Conservation (phyloP, 768 basidiomycete genomes). For the button mushroom (Agaricus bisporus) region DNA sequence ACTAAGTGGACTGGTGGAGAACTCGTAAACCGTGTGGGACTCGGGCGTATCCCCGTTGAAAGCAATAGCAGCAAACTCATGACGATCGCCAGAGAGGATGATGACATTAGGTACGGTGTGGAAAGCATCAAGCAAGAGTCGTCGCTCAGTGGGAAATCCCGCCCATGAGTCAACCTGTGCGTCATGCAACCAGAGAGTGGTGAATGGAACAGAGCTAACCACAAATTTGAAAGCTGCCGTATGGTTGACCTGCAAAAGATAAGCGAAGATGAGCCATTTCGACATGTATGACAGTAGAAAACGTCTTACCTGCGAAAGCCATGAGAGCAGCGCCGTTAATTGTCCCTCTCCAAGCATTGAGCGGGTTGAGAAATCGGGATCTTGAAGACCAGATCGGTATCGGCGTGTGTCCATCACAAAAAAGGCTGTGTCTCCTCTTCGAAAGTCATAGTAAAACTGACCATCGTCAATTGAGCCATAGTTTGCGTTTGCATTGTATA, state of each 20-base stretch:
- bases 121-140: constrained; percentile 47
- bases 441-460: constrained; percentile 54
- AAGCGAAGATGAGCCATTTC: neutral
- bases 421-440: constrained; percentile 63
- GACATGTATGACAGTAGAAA: neutral
- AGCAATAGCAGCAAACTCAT: constrained; percentile 73
- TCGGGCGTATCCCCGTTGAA: constrained; percentile 34
- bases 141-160: constrained; percentile 54
- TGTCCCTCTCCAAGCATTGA: constrained; percentile 72
- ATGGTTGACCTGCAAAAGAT: constrained; percentile 43
- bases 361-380: constrained; percentile 31
- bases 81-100: constrained; percentile 67
- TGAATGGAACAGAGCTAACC: constrained; percentile 69
- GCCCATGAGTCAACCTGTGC: constrained; percentile 68
- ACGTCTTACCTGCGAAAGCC: constrained; percentile 47
- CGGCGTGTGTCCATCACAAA: constrained; percentile 75
- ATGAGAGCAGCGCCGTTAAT: constrained; percentile 51
- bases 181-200: constrained; percentile 62
- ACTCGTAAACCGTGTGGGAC: constrained; percentile 45
- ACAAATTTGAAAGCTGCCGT: constrained; percentile 78
- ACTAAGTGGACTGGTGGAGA: constrained; percentile 66
- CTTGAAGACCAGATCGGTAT: constrained; percentile 41
- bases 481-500: constrained; percentile 62
- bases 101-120: constrained; percentile 67
- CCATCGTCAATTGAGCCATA: constrained; percentile 42